Evolutionary conservation across 345 rosid genomes (phyloP).

Genomic region (Eucalyptus fibrosa): DNA sequence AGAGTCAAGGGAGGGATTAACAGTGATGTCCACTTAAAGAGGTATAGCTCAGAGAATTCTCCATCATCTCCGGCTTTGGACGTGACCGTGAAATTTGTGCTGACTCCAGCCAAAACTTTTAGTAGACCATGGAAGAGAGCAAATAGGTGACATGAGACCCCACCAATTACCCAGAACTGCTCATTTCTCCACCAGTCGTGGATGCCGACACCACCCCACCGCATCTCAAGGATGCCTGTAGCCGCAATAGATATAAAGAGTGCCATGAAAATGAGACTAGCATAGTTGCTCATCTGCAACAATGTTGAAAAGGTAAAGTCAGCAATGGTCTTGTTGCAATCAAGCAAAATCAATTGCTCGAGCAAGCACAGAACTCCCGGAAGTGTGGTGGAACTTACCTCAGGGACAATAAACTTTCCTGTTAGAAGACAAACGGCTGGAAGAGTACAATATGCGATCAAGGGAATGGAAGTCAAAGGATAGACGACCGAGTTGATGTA

Average conservation of each 20-base stretch:
- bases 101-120: slow-evolving; percentile 56
- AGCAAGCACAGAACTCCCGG: neutral
- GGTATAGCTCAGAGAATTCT: slow-evolving; percentile 46
- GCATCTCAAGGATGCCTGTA: slow-evolving; percentile 54
- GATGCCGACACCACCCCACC: slow-evolving; percentile 68
- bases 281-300: slow-evolving; percentile 50
- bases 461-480: slow-evolving; percentile 57
- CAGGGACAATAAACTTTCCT: slow-evolving; percentile 58
- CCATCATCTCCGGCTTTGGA: slow-evolving; percentile 55
- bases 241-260: slow-evolving; percentile 53
- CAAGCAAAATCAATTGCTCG: neutral
- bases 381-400: slow-evolving; percentile 14
- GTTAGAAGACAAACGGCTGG: slow-evolving; percentile 60
- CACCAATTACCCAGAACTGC: slow-evolving; percentile 76
- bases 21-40: slow-evolving; percentile 60
- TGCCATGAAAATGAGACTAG: slow-evolving; percentile 37
- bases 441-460: slow-evolving; percentile 44
- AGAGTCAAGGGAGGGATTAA: slow-evolving; percentile 47
- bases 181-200: slow-evolving; percentile 73
- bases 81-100: slow-evolving; percentile 55
- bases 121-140: slow-evolving; percentile 67
- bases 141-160: slow-evolving; percentile 47
- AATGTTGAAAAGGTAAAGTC: neutral
- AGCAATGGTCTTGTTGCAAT: neutral
- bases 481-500: slow-evolving; percentile 52